Evolutionary conservation across 352 stramenopile species (phyloP).

Genomic region (Phytophthora podocarpi): DNA sequence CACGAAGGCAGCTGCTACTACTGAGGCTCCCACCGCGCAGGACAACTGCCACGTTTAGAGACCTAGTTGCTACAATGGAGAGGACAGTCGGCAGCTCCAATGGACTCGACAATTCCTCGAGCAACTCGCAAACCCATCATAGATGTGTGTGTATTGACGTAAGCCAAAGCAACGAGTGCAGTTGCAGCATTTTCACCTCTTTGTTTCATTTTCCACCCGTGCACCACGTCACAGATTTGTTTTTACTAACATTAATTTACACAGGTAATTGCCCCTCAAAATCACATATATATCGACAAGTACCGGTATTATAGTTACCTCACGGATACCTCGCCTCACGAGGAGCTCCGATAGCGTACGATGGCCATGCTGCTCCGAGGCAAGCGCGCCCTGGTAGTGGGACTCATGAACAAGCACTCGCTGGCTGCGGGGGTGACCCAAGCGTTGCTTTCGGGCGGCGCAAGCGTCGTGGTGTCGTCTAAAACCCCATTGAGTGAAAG

Average conservation of each 20-base stretch:
- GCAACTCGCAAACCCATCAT: background rate
- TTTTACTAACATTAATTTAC: too few species aligned
- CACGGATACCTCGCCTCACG: too few species aligned
- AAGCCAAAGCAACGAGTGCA: background rate
- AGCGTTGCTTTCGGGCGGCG: conserved; percentile 64
- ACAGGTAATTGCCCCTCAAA: too few species aligned
- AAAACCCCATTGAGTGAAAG: conserved; percentile 47
- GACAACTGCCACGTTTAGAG: conserved; percentile 15
- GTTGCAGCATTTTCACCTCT: too few species aligned
- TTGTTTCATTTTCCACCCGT: too few species aligned
- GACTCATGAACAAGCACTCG: conserved; percentile 91
- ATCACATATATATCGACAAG: too few species aligned
- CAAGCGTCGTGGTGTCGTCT: conserved; percentile 82
- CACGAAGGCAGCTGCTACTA: background rate
- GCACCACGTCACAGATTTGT: conserved; percentile 12
- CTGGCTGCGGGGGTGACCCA: conserved; percentile 79
- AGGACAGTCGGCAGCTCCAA: too few species aligned
- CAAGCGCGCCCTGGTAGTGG: conserved; percentile 85
- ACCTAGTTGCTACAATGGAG: background rate
- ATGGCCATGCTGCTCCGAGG: conserved; percentile 49
- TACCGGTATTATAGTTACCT: too few species aligned
- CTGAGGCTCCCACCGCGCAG: background rate
- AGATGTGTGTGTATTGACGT: conserved; percentile 3
- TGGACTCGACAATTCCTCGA: background rate
- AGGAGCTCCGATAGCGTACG: background rate